A percentile compares a stretch with the other conserved stretches of the same genome.
phyloP scores from a whole-genome alignment of 1,284 basidiomycete species.

The Boletus holoroseus region DNA sequence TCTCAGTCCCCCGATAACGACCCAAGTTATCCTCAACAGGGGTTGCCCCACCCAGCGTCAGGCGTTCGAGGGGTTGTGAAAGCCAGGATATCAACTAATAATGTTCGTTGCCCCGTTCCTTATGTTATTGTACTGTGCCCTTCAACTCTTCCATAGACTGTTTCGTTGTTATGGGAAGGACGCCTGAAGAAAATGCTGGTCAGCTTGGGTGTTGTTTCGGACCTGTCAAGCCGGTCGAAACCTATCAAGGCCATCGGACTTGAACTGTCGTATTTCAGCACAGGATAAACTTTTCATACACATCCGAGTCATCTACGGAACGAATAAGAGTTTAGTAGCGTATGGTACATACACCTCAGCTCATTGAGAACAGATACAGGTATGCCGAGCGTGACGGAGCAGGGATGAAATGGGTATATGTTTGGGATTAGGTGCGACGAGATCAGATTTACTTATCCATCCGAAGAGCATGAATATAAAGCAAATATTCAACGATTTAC shows the following conservation, averaged over 20 bases:
- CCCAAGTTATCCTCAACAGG: conserved; percentile 8
- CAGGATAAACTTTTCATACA: conserved; percentile 40
- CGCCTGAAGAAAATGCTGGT: conserved; percentile 86
- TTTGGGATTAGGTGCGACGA: conserved; percentile 15
- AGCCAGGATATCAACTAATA: conserved; percentile 81
- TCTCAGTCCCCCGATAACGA: background rate
- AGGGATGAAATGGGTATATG: conserved; percentile 26
- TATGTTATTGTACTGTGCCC: conserved; percentile 1
- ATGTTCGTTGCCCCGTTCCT: conserved; percentile 47
- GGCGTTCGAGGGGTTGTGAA: conserved; percentile 82
- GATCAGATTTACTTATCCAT: conserved; percentile 22
- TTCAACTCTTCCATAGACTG: conserved; percentile 49
- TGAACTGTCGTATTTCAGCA: conserved; percentile 89
- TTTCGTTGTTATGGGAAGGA: conserved; percentile 92
- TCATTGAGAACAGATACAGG: conserved; percentile 20
- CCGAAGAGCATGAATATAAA: conserved; percentile 13
- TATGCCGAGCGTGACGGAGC: conserved; percentile 17
- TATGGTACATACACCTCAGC: conserved; percentile 23
- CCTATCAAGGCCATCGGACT: conserved; percentile 86
- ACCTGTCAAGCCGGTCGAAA: conserved; percentile 76
- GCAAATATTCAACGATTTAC: conserved; percentile 11
- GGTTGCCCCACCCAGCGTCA: conserved; percentile 8
- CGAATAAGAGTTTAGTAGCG: conserved; percentile 15
- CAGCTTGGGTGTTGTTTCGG: conserved; percentile 82
- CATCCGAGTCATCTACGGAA: background rate